phyloP scores from a whole-genome alignment of 306 rosid genomes.

The Carpinus viminea region DNA sequence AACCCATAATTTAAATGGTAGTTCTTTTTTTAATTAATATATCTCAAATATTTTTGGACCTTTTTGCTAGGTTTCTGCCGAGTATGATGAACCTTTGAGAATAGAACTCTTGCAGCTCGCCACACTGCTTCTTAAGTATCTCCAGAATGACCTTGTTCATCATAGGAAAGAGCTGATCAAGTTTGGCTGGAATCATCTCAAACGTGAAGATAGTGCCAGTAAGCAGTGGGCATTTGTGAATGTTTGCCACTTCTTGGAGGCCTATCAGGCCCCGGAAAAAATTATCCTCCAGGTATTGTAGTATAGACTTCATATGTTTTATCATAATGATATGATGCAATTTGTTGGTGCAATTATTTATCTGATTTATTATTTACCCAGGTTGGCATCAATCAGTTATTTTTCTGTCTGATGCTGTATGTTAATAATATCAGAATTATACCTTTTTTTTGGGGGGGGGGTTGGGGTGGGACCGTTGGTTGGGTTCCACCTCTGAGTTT shows the following conservation, averaged over 20 bases:
- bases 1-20: not conserved
- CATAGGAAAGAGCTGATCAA: conserved; percentile 96
- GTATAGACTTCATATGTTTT: conserved; percentile 14
- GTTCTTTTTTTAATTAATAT: not conserved
- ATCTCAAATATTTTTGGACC: conserved; percentile 26
- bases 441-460: not conserved
- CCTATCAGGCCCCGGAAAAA: conserved; percentile 99
- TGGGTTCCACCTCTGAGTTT: not conserved
- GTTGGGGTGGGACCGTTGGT: not conserved
- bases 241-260: conserved; percentile 99
- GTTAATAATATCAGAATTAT: not conserved
- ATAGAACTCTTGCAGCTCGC: conserved; percentile 97
- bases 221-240: conserved; percentile 99
- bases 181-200: conserved; percentile 99
- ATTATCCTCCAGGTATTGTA: conserved; percentile 86
- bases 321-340: conserved; percentile 8
- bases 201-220: conserved; percentile 99
- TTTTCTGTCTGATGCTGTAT: not conserved
- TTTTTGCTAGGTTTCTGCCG: conserved; percentile 87
- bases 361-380: not conserved
- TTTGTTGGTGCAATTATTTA: conserved; percentile 14
- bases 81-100: conserved; percentile 93
- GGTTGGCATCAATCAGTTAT: not conserved
- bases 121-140: conserved; percentile 94
- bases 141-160: conserved; percentile 94